A percentile compares a stretch with the other conserved stretches of the same genome.
phyloP scores from a whole-genome alignment of 1,284 basidiomycete genomes.

The Lentinus polychrous region DNA sequence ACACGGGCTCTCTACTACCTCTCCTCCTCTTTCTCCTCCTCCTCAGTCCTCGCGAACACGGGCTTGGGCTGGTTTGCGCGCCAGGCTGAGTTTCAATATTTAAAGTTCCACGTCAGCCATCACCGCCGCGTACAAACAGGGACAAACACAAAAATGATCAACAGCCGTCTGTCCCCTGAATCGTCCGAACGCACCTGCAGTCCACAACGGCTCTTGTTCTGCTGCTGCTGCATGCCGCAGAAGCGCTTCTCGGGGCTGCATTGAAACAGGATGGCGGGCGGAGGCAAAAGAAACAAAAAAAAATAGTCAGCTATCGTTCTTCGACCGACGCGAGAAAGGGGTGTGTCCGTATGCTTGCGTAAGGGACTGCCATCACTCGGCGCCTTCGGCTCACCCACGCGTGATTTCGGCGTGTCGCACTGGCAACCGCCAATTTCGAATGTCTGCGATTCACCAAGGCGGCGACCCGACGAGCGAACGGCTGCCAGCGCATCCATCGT shows the following conservation, averaged over 20 bases:
- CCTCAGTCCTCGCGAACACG: conserved; percentile 54
- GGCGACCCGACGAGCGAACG: too few species aligned
- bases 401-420: conserved; percentile 16
- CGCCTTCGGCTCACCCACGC: conserved; percentile 7
- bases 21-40: conserved; percentile 50
- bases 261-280: conserved; percentile 17
- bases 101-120: conserved; percentile 60
- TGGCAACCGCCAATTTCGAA: conserved; percentile 13
- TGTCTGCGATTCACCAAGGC: background rate
- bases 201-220: conserved; percentile 77
- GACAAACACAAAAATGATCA: conserved; percentile 28
- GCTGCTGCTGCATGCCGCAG: conserved; percentile 85
- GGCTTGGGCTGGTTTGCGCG: conserved; percentile 72
- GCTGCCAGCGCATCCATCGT: too few species aligned
- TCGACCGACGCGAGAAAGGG: conserved; percentile 15
- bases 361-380: conserved; percentile 2
- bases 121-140: conserved; percentile 42
- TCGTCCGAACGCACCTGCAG: conserved; percentile 54
- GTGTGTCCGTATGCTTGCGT: conserved; percentile 1
- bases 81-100: conserved; percentile 68
- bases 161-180: conserved; percentile 9
- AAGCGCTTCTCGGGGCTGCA: conserved; percentile 89
- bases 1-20: conserved; percentile 30
- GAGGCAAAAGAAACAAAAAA: too few species aligned
- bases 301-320: conserved; percentile 9